Base-by-base conservation (phyloP, 768 basidiomycete species). In the Collybia sp. region DNA sequence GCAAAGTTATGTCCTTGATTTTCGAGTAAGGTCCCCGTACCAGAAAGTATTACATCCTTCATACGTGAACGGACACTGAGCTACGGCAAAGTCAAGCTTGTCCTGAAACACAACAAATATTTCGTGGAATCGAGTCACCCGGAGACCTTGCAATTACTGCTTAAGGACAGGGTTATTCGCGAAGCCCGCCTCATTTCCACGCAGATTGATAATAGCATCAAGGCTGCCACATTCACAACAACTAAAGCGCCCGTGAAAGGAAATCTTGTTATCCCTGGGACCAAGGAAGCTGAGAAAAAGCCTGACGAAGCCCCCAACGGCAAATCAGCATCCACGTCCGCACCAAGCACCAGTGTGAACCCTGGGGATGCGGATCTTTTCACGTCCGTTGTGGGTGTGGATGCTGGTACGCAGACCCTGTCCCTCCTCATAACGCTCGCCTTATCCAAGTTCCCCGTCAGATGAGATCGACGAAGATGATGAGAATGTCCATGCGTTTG, bases 401-500 rank as follows among this genome's bases (percentile, higher is more conserved):
- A 96, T 52, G 76, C 77, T 54, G 91, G 92, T 88, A 57, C 47
- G 80, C 66, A 31, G 16, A 15, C 15, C 48, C 8, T 10, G 39
- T 15, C 12, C 12, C 36, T 33, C 40, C 30, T 37, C 16, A 33
- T 9, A 31, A 34, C 13, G 17, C 11, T 30, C 12, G 35, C 31
- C 43, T 40, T 17, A 46, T 17, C 42, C 36, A 30, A 19, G 30
- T 40, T 40, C 25, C 16, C 13, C 52, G 46, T 34, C 18, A 95
- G 95, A 96, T 60, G 94, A 98, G 64, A 83, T 98, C 38, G 94
- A 96, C 40, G 95, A 97, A 61, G 94, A 97, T 54, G 96, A 98
- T 55, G 96, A 97, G 49, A 89, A 90, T 46, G 93, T 97, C 3
- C 94, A 97, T 63, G 87, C 95, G 5, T 98, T 99, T 58, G 89